Conservation (phyloP, 345 rosid species). For the Eucalyptus marginata region DNA sequence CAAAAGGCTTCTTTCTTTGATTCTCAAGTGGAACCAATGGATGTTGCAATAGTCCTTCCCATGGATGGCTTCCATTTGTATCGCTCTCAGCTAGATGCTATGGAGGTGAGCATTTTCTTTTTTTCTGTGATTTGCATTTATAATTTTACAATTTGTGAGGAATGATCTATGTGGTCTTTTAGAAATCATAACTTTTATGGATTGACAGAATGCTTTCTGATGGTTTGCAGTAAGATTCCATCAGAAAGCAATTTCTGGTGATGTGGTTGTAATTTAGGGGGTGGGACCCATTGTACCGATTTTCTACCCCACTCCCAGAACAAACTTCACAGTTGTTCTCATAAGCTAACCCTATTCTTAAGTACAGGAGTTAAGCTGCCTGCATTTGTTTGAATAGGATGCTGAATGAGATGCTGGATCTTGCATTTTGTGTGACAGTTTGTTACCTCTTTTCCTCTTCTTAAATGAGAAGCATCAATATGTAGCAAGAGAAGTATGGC, state of each 20-base stretch:
- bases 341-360: not conserved
- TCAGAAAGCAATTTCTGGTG: not conserved
- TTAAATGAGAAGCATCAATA: not conserved
- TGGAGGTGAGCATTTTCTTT: constrained; percentile 47
- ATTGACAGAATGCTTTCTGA: not conserved
- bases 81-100: constrained; percentile 81
- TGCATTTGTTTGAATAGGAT: not conserved
- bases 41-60: constrained; percentile 73
- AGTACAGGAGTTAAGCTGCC: not conserved
- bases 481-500: not conserved
- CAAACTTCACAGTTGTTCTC: not conserved
- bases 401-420: not conserved
- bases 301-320: not conserved
- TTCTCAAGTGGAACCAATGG: constrained; percentile 53
- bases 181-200: not conserved
- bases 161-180: not conserved
- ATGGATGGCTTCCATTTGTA: constrained; percentile 97
- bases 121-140: not conserved
- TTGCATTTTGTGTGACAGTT: not conserved
- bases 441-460: not conserved
- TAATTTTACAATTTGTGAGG: not conserved
- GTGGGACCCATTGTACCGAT: not conserved
- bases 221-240: not conserved
- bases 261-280: not conserved
- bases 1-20: constrained; percentile 51